Percentiles rank a stretch among this genome's conserved stretches.
Conservation (phyloP, 495 filamentous ascomycete species). For the Penicillium longicatenatum region DNA sequence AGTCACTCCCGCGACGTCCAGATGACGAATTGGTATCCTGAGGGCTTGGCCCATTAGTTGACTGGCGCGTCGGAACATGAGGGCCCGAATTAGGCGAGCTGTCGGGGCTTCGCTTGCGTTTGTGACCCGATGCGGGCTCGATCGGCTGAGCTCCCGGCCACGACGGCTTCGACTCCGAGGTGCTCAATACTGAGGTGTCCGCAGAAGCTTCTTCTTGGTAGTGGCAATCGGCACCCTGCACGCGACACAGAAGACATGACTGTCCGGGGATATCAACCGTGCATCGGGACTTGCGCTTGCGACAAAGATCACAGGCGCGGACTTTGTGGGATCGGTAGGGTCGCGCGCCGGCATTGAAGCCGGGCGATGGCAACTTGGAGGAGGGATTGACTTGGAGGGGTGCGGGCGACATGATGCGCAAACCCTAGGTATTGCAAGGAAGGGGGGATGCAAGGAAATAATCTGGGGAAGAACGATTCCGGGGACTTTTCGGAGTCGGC, state of each 20-base stretch:
- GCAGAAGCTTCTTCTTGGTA: conserved; percentile 44
- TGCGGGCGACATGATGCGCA: conserved; percentile 42
- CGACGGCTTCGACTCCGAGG: conserved; percentile 26
- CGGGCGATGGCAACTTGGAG: conserved; percentile 42
- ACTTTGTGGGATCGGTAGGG: conserved; percentile 56
- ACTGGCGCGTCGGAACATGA: conserved; percentile 15
- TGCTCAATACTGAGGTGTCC: conserved; percentile 30
- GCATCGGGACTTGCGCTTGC: conserved; percentile 55
- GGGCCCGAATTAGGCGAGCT: conserved; percentile 18
- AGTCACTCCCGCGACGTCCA: conserved; percentile 36
- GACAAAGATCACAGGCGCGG: conserved; percentile 53
- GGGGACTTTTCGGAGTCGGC: conserved; percentile 33
- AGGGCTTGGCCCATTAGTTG: conserved; percentile 30
- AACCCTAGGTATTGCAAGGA: conserved; percentile 17
- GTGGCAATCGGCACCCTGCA: conserved; percentile 51
- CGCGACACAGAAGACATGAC: conserved; percentile 51
- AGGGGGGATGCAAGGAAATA: conserved; percentile 13
- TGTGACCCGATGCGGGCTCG: conserved; percentile 33
- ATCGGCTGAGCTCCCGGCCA: conserved; percentile 30
- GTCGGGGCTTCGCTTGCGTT: conserved; percentile 44
- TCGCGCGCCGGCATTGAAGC: conserved; percentile 48
- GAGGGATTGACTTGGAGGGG: conserved; percentile 34
- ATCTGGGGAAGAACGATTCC: conserved; percentile 24
- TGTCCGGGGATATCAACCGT: conserved; percentile 51
- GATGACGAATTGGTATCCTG: conserved; percentile 32